A percentile compares a stretch with the other conserved stretches of the same genome.
These are phyloP conservation scores for Salisapilia sapeloensis DNA, from an alignment of 352 stramenopile genomes.

Conservation along the genomic window DNA sequence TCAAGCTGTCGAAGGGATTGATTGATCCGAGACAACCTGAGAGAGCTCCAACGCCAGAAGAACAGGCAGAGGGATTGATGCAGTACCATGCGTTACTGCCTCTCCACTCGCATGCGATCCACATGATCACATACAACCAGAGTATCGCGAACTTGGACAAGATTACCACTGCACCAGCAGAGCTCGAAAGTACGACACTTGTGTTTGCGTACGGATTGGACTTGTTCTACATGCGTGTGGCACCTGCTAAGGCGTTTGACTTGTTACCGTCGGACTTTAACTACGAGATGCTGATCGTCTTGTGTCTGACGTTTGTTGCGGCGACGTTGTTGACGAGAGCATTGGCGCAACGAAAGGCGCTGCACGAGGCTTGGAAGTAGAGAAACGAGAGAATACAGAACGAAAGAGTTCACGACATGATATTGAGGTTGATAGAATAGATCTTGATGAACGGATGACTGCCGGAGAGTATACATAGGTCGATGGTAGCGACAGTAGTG, in stretches of 20 bases:
- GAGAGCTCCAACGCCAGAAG: slow-evolving; percentile 72
- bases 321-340: slow-evolving; percentile 47
- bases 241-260: slow-evolving; percentile 91
- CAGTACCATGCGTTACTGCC: slow-evolving; percentile 85
- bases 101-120: slow-evolving; percentile 66
- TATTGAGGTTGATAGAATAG: too few species aligned
- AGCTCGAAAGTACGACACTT: slow-evolving; percentile 92
- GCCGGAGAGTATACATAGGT: too few species aligned
- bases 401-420: neutral
- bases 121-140: slow-evolving; percentile 85
- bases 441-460: too few species aligned
- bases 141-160: slow-evolving; percentile 64
- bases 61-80: slow-evolving; percentile 65
- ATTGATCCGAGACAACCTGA: slow-evolving; percentile 90
- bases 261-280: slow-evolving; percentile 93
- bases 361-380: slow-evolving; percentile 77
- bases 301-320: slow-evolving; percentile 79
- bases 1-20: slow-evolving; percentile 83
- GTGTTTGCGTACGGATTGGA: slow-evolving; percentile 88
- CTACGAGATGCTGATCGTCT: slow-evolving; percentile 82
- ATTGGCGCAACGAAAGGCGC: slow-evolving; percentile 50
- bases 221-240: slow-evolving; percentile 88
- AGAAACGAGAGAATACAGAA: too few species aligned
- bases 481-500: too few species aligned
- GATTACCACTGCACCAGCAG: slow-evolving; percentile 51